Base-by-base conservation (phyloP, 2,329 filamentous ascomycete genomes). In the Gnomoniopsis smithogilvyi region DNA sequence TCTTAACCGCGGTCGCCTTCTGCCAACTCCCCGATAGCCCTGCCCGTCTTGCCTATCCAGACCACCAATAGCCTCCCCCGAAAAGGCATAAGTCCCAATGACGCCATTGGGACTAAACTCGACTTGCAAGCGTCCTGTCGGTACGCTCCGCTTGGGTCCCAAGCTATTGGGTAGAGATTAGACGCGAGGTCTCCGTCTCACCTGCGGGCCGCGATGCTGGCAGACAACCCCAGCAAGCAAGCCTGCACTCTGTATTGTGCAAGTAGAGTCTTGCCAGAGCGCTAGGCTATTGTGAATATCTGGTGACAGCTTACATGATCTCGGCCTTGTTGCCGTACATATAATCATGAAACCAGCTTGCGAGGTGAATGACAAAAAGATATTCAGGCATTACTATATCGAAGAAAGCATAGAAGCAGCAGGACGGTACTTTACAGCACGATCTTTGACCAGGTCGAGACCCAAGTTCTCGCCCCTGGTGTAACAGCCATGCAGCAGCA, bases 101-200 rank as follows among this genome's bases (percentile, higher is more conserved):
- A 62, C 56, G 60, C 60, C 56, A 59, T 62, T 33, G 49, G 30
- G 48, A 50, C 41, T 48, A 54, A 17, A 54, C 21, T 45, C 45
- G n/a, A 22, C 36, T 38, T 21, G 7, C 19, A 43, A 46, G 21
- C 36, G 46, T 21, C 36, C 55, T 54, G 36, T 45, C 52, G 41
- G 43, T 46, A 61, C 43, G n/a, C 47, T 17, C 56, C 45, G 56
- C 51, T n/a, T 30, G 46, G 47, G 38, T 48, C 36, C 47, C 26
- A 38, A 41, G 34, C 51, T 30, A 62, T 59, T 62, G 56, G 60
- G 17, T 54, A 52, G 48, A 46, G 54, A 48, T 54, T 51, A 47
- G 24, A 15, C 11, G 38, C 33, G 21, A 46, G 8, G 43, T 41
- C 36, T 14, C 12, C 22, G 53, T 43, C 33, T 56, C 34, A 50